Evolutionary conservation across 2,329 filamentous ascomycete genomes (phyloP).

Genomic region (Acephala macrosclerotiorum): DNA sequence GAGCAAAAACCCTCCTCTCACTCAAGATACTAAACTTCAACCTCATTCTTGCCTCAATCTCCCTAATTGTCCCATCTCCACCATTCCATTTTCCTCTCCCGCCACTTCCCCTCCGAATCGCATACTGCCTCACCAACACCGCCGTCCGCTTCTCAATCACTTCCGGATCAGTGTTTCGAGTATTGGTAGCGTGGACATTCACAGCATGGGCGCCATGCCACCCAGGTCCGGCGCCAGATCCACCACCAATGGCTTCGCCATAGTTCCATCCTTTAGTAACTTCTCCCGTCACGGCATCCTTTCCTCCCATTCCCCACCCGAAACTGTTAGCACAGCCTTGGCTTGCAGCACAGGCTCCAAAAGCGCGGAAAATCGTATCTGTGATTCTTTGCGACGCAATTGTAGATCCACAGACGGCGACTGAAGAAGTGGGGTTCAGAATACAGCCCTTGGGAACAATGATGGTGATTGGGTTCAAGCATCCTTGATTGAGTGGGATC

Average conservation of each 20-base stretch:
- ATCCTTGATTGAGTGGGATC: constrained; percentile 88
- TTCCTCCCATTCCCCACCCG: constrained; percentile 79
- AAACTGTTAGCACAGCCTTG: constrained; percentile 85
- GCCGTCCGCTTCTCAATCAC: constrained; percentile 39
- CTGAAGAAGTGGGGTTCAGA: constrained; percentile 73
- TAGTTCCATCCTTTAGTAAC: constrained; percentile 65
- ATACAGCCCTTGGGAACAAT: constrained; percentile 72
- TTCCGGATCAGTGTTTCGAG: constrained; percentile 36
- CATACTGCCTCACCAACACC: constrained; percentile 30
- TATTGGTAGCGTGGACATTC: constrained; percentile 37
- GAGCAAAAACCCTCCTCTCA: constrained; percentile 75
- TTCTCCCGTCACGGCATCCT: constrained; percentile 62
- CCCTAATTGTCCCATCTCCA: constrained; percentile 34
- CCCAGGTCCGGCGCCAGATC: constrained; percentile 35
- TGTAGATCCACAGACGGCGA: constrained; percentile 82
- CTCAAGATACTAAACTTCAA: constrained; percentile 44
- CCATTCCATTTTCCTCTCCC: constrained; percentile 34
- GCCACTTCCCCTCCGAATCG: constrained; percentile 33
- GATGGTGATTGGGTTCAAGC: constrained; percentile 76
- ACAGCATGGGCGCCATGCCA: constrained; percentile 34
- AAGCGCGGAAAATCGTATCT: constrained; percentile 80
- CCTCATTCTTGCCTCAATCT: constrained; percentile 62
- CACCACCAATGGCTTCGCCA: constrained; percentile 38
- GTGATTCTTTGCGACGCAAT: constrained; percentile 80
- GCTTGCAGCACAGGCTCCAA: constrained; percentile 76